Evolutionary conservation across 1,139 yeast genomes (phyloP).

Genomic region (Candida glucosophila): DNA sequence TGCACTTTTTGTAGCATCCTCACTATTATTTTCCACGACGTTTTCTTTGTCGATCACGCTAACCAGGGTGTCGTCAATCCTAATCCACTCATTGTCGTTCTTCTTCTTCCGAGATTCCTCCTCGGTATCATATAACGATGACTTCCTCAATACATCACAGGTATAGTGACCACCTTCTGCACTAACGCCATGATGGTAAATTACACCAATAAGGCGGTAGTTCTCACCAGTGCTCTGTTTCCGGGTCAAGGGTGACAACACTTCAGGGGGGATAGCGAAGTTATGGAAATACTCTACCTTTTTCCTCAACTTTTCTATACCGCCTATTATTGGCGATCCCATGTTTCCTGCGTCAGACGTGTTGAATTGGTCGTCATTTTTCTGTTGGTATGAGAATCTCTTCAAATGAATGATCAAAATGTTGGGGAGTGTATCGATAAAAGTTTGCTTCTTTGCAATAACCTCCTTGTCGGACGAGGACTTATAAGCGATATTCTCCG

Average conservation of each 20-base stretch:
- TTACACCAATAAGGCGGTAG: slow-evolving; percentile 75
- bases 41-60: slow-evolving; percentile 39
- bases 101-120: slow-evolving; percentile 23
- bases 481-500: slow-evolving; percentile 65
- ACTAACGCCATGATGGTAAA: slow-evolving; percentile 88
- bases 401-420: slow-evolving; percentile 78
- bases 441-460: slow-evolving; percentile 76
- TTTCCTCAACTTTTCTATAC: slow-evolving; percentile 52
- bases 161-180: slow-evolving; percentile 97
- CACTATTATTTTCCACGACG: slow-evolving; percentile 41
- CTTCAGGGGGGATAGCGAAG: slow-evolving; percentile 46
- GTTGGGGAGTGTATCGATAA: slow-evolving; percentile 73
- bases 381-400: slow-evolving; percentile 59
- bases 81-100: slow-evolving; percentile 51
- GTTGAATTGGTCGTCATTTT: neutral
- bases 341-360: slow-evolving; percentile 1
- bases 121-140: slow-evolving; percentile 9
- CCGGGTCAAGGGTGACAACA: slow-evolving; percentile 33
- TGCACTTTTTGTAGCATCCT: slow-evolving; percentile 59
- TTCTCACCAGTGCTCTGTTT: slow-evolving; percentile 10
- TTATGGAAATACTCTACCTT: slow-evolving; percentile 48
- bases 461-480: slow-evolving; percentile 43
- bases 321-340: slow-evolving; percentile 14
- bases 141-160: slow-evolving; percentile 55
- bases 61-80: slow-evolving; percentile 78